phyloP scores from a whole-genome alignment of 192 early-diverging fungal species.

The Glomus cerebriforme region DNA sequence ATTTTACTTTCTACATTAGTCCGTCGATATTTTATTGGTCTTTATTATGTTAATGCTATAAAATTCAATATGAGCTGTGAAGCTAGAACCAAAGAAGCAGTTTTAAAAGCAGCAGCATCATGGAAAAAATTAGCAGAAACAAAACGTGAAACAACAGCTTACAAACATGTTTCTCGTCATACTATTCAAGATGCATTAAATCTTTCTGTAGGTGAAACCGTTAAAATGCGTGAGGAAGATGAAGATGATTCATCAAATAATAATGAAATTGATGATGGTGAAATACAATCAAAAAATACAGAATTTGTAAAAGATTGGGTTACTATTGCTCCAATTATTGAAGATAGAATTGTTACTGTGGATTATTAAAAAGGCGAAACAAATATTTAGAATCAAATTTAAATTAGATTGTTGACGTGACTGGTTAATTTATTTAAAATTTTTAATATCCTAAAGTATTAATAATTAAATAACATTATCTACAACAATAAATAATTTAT shows the following conservation, averaged over 20 bases:
- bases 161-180: slow-evolving; percentile 15
- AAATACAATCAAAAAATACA: slow-evolving; percentile 35
- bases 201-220: slow-evolving; percentile 30
- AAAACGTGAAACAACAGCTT: slow-evolving; percentile 15
- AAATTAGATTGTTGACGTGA: too few species aligned
- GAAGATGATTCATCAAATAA: slow-evolving; percentile 35
- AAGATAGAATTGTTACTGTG: slow-evolving; percentile 50
- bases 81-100: slow-evolving; percentile 16
- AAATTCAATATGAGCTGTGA: slow-evolving; percentile 38
- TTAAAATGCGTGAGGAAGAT: slow-evolving; percentile 43
- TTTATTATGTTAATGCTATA: slow-evolving; percentile 61
- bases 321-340: slow-evolving; percentile 52
- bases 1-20: slow-evolving; percentile 57
- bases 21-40: slow-evolving; percentile 59
- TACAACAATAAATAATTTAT: too few species aligned
- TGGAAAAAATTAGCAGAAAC: slow-evolving; percentile 27
- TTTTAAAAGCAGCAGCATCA: slow-evolving; percentile 8
- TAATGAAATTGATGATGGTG: slow-evolving; percentile 42
- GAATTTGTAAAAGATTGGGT: slow-evolving; percentile 58
- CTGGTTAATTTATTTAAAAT: too few species aligned
- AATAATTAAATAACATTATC: background rate
- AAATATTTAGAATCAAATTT: background rate
- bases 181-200: slow-evolving; percentile 34
- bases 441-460: too few species aligned
- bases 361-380: background rate